Evolutionary conservation across 208 protist genomes (phyloP), one percentile per base, ranked within the genome.

Genomic region (Blastocrithidia nonstop): DNA sequence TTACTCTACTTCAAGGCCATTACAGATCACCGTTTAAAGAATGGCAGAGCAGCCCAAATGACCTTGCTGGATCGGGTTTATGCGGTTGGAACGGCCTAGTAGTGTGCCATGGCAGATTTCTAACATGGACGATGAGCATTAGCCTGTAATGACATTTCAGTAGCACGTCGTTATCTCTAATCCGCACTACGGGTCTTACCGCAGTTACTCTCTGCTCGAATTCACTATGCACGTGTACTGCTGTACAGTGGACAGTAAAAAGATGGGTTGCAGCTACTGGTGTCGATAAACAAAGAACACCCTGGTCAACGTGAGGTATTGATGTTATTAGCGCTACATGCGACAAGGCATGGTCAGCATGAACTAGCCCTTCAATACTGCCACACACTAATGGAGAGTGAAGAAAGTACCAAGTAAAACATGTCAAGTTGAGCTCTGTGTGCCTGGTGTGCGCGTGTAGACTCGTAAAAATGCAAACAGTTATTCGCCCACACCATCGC

Each of bases 1-100:
- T 49, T 92, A n/a, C 61, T 75, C 48, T 92, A 88, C 62, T 92
- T 88, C 49, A 54, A 61, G 17, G 70, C 70, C 13, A 36, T 76
- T 22, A 45, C 47, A 32, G 54, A 58, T 23, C 49, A 61, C 2
- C 61, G 61, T 6, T 35, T 83, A 28, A 66, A 67, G 36, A 45
- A 46, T 22, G 57, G 51, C 6, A 39, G 63, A 32, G 28, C 11
- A 0, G 49, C 69, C 11, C 60, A 88, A 36, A 62, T 50, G 37
- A 25, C 51, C n/a, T 39, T 88, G 11, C 61, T 88, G n/a, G 27
- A 55, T 0, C 57, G 73, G 29, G 71, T 84, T 16, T 75, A 75
- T 23, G 50, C 40, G 22, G 32, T 31, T 7, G 71, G 66, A 28
- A 67, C 37, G 1, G 50, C 55, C 1, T 72, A 81, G 29, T 70